Percentiles rank a stretch among this genome's conserved stretches.
phyloP scores from a whole-genome alignment of 2,329 filamentous ascomycete genomes.

The Paracoccidioides lutzii region DNA sequence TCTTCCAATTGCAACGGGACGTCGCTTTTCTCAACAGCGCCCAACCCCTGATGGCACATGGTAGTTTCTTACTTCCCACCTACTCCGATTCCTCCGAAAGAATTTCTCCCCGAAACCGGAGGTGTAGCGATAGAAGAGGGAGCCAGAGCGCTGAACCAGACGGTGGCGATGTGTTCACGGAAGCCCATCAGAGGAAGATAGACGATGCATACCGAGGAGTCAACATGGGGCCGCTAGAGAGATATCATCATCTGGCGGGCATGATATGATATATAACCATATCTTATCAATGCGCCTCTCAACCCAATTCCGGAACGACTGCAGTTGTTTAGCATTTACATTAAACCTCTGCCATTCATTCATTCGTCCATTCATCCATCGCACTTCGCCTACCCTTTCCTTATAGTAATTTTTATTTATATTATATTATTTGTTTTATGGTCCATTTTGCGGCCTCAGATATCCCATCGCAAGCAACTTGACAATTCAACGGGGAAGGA shows the following conservation, averaged over 20 bases:
- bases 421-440: neutral
- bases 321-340: too few relatives aligned
- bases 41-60: neutral
- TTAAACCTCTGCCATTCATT: too few relatives aligned
- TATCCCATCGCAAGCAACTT: neutral
- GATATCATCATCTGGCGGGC: neutral
- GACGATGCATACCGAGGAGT: neutral
- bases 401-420: neutral
- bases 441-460: neutral
- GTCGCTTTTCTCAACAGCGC: neutral
- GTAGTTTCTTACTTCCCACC: neutral
- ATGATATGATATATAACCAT: constrained; percentile 1
- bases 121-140: neutral
- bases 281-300: neutral
- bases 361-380: neutral
- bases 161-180: neutral
- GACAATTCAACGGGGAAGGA: neutral
- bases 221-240: neutral
- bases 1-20: constrained; percentile 25
- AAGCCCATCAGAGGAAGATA: neutral
- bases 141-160: neutral
- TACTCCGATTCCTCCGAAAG: constrained; percentile 1
- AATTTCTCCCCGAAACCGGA: neutral
- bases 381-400: neutral
- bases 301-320: too few relatives aligned